These are phyloP conservation scores for Fagopyrum esculentum DNA, from an alignment of 148 eudicot species.

Conservation along the genomic window DNA sequence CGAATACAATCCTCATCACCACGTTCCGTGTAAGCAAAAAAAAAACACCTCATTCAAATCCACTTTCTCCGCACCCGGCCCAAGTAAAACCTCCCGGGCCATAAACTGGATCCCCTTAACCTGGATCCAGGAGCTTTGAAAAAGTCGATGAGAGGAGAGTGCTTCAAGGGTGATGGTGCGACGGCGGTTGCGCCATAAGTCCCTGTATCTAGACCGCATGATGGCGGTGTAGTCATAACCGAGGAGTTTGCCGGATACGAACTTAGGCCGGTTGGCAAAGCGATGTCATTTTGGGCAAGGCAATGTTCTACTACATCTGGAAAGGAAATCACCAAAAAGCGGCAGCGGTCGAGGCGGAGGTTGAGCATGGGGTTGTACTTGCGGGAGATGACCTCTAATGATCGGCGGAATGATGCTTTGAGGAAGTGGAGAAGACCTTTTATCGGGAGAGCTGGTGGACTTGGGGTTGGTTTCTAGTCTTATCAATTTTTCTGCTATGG, in stretches of 20 bases:
- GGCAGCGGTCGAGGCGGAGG: slow-evolving; percentile 22
- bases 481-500: not conserved
- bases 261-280: slow-evolving; percentile 28
- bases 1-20: slow-evolving; percentile 35
- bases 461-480: slow-evolving; percentile 23
- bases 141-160: slow-evolving; percentile 26
- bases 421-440: slow-evolving; percentile 38
- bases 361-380: slow-evolving; percentile 18
- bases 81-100: slow-evolving; percentile 4
- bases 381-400: slow-evolving; percentile 16
- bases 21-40: slow-evolving; percentile 22
- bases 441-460: slow-evolving; percentile 25
- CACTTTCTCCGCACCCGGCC: not conserved
- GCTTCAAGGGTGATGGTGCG: slow-evolving; percentile 24
- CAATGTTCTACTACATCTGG: slow-evolving; percentile 26
- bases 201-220: slow-evolving; percentile 24
- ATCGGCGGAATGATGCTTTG: slow-evolving; percentile 22
- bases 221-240: slow-evolving; percentile 16
- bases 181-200: slow-evolving; percentile 28
- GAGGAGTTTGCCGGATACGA: slow-evolving; percentile 18
- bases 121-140: slow-evolving; percentile 17
- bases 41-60: slow-evolving; percentile 27
- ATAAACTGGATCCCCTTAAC: slow-evolving; percentile 23
- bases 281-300: slow-evolving; percentile 19
- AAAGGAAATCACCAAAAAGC: slow-evolving; percentile 18